These are phyloP conservation scores for Pyrenophora teres DNA, from an alignment of 2,329 filamentous ascomycete genomes.

Conservation along the genomic window DNA sequence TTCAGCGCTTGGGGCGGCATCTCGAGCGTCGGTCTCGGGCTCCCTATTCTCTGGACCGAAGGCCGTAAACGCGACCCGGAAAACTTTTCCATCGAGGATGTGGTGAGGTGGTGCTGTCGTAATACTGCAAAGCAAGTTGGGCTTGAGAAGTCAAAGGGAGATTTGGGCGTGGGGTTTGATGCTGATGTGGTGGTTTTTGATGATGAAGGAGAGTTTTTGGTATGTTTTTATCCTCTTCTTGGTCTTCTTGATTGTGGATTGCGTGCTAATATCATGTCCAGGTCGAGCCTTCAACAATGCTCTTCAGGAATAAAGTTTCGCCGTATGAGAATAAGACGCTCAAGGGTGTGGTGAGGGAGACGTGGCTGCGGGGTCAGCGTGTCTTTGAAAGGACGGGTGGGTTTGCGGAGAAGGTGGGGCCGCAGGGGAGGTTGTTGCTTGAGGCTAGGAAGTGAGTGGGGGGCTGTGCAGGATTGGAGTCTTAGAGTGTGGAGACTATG, in stretches of 20 bases:
- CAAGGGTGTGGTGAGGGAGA: slow-evolving; percentile 78
- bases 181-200: slow-evolving; percentile 94
- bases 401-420: slow-evolving; percentile 64
- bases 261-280: neutral
- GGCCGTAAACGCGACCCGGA: slow-evolving; percentile 62
- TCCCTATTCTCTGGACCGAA: slow-evolving; percentile 87
- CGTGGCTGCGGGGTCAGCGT: slow-evolving; percentile 77
- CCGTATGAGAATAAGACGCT: slow-evolving; percentile 85
- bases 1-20: slow-evolving; percentile 97
- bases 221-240: slow-evolving; percentile 48
- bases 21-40: slow-evolving; percentile 86
- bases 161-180: slow-evolving; percentile 78
- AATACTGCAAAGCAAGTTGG: slow-evolving; percentile 91
- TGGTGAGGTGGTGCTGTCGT: slow-evolving; percentile 82
- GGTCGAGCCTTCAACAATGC: slow-evolving; percentile 73
- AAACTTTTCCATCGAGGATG: slow-evolving; percentile 68
- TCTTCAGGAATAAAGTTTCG: slow-evolving; percentile 91
- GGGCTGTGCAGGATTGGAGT: neutral
- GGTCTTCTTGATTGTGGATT: neutral
- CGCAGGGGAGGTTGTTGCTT: slow-evolving; percentile 57
- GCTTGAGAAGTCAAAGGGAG: slow-evolving; percentile 79
- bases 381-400: slow-evolving; percentile 72
- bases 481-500: neutral
- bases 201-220: slow-evolving; percentile 75
- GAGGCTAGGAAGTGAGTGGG: slow-evolving; percentile 50